Evolutionary conservation across 2,329 filamentous ascomycete species (phyloP).

Genomic region (Raffaelea deltoideospora): DNA sequence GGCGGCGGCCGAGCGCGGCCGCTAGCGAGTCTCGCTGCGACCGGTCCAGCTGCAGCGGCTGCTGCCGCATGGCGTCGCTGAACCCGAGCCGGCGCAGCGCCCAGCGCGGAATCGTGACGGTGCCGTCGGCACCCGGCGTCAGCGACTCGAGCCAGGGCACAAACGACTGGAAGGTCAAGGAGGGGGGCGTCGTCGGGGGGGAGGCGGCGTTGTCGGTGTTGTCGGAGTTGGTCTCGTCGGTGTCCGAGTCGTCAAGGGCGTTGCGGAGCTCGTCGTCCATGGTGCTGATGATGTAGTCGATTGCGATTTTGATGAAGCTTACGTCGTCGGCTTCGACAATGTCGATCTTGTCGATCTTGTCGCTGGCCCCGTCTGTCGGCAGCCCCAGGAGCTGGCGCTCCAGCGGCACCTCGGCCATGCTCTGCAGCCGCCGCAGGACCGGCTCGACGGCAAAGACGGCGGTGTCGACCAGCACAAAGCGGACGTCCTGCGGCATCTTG

Average conservation of each 20-base stretch:
- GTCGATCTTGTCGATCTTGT: background rate
- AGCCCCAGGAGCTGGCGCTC: conserved; percentile 26
- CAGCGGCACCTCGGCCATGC: conserved; percentile 39
- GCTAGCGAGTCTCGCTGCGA: background rate
- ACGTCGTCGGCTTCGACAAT: background rate
- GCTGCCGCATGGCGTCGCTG: too few relatives aligned
- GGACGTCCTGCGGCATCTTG: conserved; percentile 15
- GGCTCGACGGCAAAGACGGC: conserved; percentile 56
- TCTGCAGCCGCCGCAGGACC: conserved; percentile 42
- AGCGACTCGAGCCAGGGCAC: too few relatives aligned
- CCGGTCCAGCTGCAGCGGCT: background rate
- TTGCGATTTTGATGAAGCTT: background rate
- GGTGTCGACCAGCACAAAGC: conserved; percentile 46
- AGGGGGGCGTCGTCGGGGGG: too few relatives aligned
- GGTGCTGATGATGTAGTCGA: background rate
- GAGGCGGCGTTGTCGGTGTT: background rate
- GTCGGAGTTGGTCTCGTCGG: background rate
- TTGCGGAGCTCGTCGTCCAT: too few relatives aligned
- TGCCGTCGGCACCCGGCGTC: too few relatives aligned
- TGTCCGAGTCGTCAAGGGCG: background rate
- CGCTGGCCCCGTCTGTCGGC: background rate
- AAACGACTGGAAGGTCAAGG: too few relatives aligned
- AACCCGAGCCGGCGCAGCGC: too few relatives aligned
- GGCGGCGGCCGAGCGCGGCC: background rate
- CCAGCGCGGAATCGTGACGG: too few relatives aligned